Conservation (phyloP, 805 yeast genomes). For the Hanseniaspora hatyaiensis region DNA sequence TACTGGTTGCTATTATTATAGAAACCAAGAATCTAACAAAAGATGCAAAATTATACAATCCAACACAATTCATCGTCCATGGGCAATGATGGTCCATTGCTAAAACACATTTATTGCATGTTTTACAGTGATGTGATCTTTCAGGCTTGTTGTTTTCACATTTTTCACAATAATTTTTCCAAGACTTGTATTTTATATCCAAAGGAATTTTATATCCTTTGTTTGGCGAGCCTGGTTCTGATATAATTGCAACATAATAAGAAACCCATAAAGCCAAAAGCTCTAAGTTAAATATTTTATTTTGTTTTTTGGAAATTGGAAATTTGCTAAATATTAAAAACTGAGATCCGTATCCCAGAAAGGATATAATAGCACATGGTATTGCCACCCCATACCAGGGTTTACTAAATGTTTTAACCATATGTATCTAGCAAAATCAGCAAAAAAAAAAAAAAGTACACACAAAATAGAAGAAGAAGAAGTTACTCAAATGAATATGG, state of each 20-base stretch:
- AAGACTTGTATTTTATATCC: slow-evolving; percentile 30
- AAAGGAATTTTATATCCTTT: slow-evolving; percentile 32
- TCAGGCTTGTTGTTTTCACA: slow-evolving; percentile 69
- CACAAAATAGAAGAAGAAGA: too few relatives aligned
- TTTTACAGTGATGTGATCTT: slow-evolving; percentile 74
- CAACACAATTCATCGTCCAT: slow-evolving; percentile 88
- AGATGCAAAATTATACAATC: slow-evolving; percentile 64
- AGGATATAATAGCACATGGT: slow-evolving; percentile 49
- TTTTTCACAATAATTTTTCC: slow-evolving; percentile 63
- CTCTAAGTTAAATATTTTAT: slow-evolving; percentile 36
- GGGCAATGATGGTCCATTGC: slow-evolving; percentile 93
- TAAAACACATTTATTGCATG: slow-evolving; percentile 61
- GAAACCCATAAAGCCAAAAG: slow-evolving; percentile 59
- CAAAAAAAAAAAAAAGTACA: not conserved
- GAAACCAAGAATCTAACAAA: slow-evolving; percentile 64
- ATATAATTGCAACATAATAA: slow-evolving; percentile 55
- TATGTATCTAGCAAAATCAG: not conserved
- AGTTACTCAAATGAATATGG: too few relatives aligned
- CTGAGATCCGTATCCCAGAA: slow-evolving; percentile 54
- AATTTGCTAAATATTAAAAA: slow-evolving; percentile 40
- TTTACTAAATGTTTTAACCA: slow-evolving; percentile 21
- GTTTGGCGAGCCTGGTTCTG: slow-evolving; percentile 61
- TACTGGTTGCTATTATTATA: slow-evolving; percentile 44
- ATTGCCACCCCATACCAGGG: slow-evolving; percentile 45
- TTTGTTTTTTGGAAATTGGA: slow-evolving; percentile 32